Conservation (phyloP, 805 yeast species). For the Torulaspora maleeae region DNA sequence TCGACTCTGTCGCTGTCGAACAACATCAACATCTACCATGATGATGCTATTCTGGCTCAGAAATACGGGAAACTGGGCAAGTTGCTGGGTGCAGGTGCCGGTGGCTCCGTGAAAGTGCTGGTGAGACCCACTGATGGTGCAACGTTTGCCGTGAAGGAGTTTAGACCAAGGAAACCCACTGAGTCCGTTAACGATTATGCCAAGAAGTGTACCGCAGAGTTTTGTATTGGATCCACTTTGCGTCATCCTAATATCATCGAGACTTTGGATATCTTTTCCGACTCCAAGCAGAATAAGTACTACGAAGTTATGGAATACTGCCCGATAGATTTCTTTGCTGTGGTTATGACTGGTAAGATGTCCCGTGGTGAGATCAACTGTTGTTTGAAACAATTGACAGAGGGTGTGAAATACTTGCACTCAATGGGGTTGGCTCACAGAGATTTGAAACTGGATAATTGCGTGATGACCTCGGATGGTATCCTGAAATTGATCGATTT, state of each 20-base stretch:
- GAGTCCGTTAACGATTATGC: conserved; percentile 74
- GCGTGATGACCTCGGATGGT: conserved; percentile 71
- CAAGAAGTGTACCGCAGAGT: conserved; percentile 85
- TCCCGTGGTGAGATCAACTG: conserved; percentile 77
- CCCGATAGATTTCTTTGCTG: conserved; percentile 79
- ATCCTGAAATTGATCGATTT: conserved; percentile 76
- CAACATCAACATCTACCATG: conserved; percentile 41
- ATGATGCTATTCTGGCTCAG: conserved; percentile 48
- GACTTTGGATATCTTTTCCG: conserved; percentile 60
- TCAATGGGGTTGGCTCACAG: conserved; percentile 77
- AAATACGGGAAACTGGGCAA: conserved; percentile 74
- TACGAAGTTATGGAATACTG: conserved; percentile 84
- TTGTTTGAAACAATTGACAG: conserved; percentile 66
- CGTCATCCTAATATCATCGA: conserved; percentile 78
- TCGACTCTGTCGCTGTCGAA: conserved; percentile 34
- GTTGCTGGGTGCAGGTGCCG: conserved; percentile 80
- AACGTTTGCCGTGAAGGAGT: conserved; percentile 80
- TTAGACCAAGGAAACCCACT: conserved; percentile 63
- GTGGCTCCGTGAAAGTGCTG: conserved; percentile 75
- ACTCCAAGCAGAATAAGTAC: conserved; percentile 61
- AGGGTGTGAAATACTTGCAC: conserved; percentile 71
- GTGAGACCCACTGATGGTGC: conserved; percentile 63
- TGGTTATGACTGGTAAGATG: conserved; percentile 83
- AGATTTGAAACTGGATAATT: conserved; percentile 76
- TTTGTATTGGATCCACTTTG: conserved; percentile 76